phyloP scores from a whole-genome alignment of 2,329 filamentous ascomycete species.

The Xylariaceae sp. region DNA sequence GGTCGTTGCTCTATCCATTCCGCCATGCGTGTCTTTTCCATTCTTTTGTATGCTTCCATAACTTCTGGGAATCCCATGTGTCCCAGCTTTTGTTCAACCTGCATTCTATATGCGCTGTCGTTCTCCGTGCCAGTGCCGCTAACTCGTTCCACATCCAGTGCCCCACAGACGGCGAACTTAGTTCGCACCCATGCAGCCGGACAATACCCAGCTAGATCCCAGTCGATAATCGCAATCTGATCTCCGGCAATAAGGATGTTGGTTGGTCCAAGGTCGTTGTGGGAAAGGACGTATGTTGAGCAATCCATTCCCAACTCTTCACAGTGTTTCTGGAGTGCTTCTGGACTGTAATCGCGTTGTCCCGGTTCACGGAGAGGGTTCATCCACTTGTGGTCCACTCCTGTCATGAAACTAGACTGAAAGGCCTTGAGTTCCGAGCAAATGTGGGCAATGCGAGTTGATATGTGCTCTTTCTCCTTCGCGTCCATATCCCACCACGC shows the following conservation, averaged over 20 bases:
- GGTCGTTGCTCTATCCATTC: conserved; percentile 1
- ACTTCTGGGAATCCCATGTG: conserved; percentile 12
- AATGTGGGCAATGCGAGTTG: conserved; percentile 9
- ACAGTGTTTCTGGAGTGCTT: conserved; percentile 22
- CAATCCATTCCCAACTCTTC: conserved; percentile 10
- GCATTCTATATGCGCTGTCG: not conserved
- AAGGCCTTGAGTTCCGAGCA: conserved; percentile 9
- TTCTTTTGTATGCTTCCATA: not conserved
- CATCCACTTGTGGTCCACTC: conserved; percentile 21
- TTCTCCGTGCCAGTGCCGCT: not conserved
- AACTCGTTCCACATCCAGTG: not conserved
- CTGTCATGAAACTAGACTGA: conserved; percentile 6
- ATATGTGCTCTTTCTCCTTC: conserved; percentile 4
- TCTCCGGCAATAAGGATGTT: conserved; percentile 21
- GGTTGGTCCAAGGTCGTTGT: conserved; percentile 29
- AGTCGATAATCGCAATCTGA: conserved; percentile 17
- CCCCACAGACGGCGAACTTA: conserved; percentile 9
- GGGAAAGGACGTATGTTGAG: conserved; percentile 6
- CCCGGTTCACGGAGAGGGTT: conserved; percentile 16
- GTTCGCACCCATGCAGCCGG: conserved; percentile 2
- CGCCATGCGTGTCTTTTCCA: conserved; percentile 1
- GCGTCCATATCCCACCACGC: conserved; percentile 21
- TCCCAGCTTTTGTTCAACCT: not conserved
- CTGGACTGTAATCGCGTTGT: not conserved
- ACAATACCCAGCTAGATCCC: conserved; percentile 7